Base-by-base conservation (phyloP, 768 basidiomycete genomes). In the Pulveroboletus sp. region DNA sequence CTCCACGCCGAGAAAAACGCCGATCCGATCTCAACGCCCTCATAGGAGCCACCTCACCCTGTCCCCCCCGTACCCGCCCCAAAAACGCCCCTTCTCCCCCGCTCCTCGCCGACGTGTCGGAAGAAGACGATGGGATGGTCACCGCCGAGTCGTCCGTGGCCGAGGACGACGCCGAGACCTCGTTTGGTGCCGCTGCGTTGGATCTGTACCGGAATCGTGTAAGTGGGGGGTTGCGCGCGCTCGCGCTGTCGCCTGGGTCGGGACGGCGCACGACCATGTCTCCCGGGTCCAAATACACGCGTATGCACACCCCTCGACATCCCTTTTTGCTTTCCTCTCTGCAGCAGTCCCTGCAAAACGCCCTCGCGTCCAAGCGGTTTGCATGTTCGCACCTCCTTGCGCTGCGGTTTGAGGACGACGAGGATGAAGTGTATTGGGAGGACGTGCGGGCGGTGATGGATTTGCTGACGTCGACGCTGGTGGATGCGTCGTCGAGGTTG, bases 391-490 rank as follows among this genome's bases (percentile, higher is more conserved):
- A 93, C 62, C 73, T 93, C 4, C 74, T 93, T 3, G 90, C 90
- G 5, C 65, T 93, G 41, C 76, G 90, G 2, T 93, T 93, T 61
- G 73, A 69, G 67, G 83, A 84, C 39, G 81, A 80, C 40, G 86
- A 84, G 29, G 86, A 88, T 53, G 83, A 84, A 43, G 72, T 75
- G 6, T 93, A 93, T 56, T 93, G 90, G 90, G 90, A 91, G 56
- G 84, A 91, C 57, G 88, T 88, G 24, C 77, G 85, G 13, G 80
- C 83, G 23, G 80, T 93, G 41, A 84, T 90, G 75, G 74, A 72
- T 12, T 63, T 92, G 12, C 65, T 92, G 51, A 85, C 84, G 8
- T 81, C 75, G 34, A 76, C 87, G 9, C 73, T 92, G 29, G 72
- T 74, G 3, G 88, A 90, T 54, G 78, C 85, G 2, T 75, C 83